Base-by-base conservation (phyloP, 139 green algal species). In the Chlamydomonas schloesseri region DNA sequence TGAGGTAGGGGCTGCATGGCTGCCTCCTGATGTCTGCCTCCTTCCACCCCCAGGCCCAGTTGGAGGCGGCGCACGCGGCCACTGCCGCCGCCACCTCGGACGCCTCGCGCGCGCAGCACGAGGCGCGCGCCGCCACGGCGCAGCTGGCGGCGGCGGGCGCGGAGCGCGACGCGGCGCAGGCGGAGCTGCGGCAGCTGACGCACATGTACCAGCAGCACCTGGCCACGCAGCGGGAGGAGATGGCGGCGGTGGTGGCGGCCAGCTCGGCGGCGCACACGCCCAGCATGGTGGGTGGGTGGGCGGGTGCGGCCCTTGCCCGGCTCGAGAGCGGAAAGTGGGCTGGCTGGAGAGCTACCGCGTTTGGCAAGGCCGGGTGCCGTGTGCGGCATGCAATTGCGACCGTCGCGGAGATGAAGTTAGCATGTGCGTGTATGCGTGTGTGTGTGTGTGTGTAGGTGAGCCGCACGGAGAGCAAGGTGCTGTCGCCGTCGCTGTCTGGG, bases 191-290 rank as follows among this genome's bases (percentile, higher is more conserved):
- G 20, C 78, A 84, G 78, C 64, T 84, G 78, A 84, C 28, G 15
- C 78, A 84, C 78, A 29, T 84, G 42, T 84, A 84, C 78, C 78
- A 84, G 64, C 64, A 75, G 64, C 78, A 84, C n/a, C 62, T 84
- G 64, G 64, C 64, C 29, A 46, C 65, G 78, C 78, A 84, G 78
- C 64, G 78, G 20, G 64, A 84, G 78, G 78, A 84, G 64, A 65
- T 74, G 78, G 64, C 74, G 64, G n/a, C 11, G 64, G 64, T 29
- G n/a, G 64, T 71, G 64, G 64, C 64, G n/a, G n/a, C 14, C 18
- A 29, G 5, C n/a, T 37, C 60, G 11, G 64, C 64, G 29, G 64
- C 64, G 14, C 71, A 58, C 21, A 83, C 76, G 60, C 76, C 76
- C 11, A 33, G 5, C 17, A 4, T 73, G 60, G 76, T 83, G 36